Evolutionary conservation across 805 yeast genomes (phyloP), one percentile per base, ranked within the genome.

Genomic region (Lachancea waltii): DNA sequence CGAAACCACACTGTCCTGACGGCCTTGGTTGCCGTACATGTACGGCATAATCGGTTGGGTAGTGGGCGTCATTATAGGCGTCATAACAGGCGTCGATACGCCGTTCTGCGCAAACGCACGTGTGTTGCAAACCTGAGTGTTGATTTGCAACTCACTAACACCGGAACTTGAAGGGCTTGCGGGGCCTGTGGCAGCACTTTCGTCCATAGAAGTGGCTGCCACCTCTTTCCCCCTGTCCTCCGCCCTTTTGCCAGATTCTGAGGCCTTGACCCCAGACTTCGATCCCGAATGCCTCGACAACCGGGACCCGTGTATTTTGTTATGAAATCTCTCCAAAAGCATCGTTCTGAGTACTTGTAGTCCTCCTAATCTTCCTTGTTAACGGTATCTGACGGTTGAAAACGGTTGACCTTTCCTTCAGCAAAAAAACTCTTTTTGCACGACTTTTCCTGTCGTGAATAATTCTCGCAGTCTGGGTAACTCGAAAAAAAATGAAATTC

Each of bases 1-100:
- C 1, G 62, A 57, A 14, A 51, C 47, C 21, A 47, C 46, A 34
- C 58, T 53, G 37, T 47, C 49, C 34, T 54, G 58, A 7, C 50
- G 43, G 21, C 36, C 42, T 20, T 48, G 51, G 29, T 40, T 46
- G 38, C 46, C 35, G 27, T 36, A 45, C 31, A 46, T 19, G 31
- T 39, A 40, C 2, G 53, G 55, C 22, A 19, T 30, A 4, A 37
- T 37, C 9, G 42, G 42, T 9, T 35, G 41, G n/a, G 31, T 36
- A 14, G 36, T 20, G 3, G 44, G 42, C 33, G 37, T 43, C 40
- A 38, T 36, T 22, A 43, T 20, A 3, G 44, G 42, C 33, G 37
- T 43, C 40, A 38, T 36, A 19, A 43, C 35, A 31, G 47, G 40
- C 20, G 45, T 33, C 11, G 41, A 40, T 27, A 41, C 38, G 32